phyloP scores from a whole-genome alignment of 306 rosid species.

The Fagus sylvatica region DNA sequence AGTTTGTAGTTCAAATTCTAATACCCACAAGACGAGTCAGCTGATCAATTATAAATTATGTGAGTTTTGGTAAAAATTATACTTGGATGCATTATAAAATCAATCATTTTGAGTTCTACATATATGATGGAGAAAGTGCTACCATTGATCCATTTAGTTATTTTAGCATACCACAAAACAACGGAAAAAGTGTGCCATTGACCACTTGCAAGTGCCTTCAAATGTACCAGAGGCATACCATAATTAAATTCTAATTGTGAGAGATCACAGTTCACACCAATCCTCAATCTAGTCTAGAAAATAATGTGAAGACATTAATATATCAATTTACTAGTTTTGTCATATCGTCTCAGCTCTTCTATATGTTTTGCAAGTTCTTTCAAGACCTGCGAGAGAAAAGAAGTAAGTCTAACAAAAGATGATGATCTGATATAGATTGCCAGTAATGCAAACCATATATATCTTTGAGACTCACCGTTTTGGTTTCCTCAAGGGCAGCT shows the following conservation, averaged over 20 bases:
- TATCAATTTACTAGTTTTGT: constrained; percentile 4
- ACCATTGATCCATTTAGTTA: neutral
- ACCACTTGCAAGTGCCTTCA: neutral
- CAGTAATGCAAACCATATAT: neutral
- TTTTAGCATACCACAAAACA: neutral
- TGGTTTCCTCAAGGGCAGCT: constrained; percentile 59
- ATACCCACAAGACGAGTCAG: neutral
- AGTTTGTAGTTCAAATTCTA: neutral
- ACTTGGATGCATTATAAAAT: neutral
- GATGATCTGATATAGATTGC: constrained; percentile 2
- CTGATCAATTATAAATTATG: neutral
- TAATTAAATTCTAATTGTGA: neutral
- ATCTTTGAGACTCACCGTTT: constrained; percentile 48
- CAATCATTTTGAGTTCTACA: neutral
- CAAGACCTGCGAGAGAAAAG: constrained; percentile 52
- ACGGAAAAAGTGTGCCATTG: neutral
- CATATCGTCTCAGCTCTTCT: constrained; percentile 19
- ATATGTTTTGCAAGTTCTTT: constrained; percentile 41
- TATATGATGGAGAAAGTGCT: too few relatives aligned
- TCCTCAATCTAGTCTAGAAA: neutral
- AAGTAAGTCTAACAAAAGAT: constrained; percentile 8
- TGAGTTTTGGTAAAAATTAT: neutral
- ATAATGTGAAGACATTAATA: neutral
- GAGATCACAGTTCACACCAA: too few relatives aligned
- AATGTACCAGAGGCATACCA: neutral